Evolutionary conservation across 2,329 filamentous ascomycete species (phyloP).

Genomic region (Aureobasidium sp.): DNA sequence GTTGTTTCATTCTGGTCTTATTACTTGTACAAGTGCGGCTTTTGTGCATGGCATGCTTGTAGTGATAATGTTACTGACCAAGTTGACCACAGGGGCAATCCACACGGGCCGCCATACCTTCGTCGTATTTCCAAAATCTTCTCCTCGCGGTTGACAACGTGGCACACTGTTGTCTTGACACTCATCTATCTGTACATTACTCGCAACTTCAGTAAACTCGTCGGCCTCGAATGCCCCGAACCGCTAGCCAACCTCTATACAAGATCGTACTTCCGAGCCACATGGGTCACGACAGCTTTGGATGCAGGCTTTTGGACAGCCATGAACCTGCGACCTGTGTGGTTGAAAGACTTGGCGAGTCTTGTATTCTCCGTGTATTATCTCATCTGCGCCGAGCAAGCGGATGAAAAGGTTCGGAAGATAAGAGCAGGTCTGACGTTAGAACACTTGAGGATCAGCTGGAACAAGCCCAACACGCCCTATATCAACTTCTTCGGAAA

Average conservation of each 20-base stretch:
- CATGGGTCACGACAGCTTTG: slow-evolving; percentile 89
- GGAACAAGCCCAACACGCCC: slow-evolving; percentile 90
- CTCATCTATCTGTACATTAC: slow-evolving; percentile 86
- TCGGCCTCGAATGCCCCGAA: slow-evolving; percentile 86
- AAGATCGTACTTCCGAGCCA: slow-evolving; percentile 86
- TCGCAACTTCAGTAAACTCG: slow-evolving; percentile 87
- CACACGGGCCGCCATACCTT: slow-evolving; percentile 76
- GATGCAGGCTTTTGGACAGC: slow-evolving; percentile 98
- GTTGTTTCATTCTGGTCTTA: slow-evolving; percentile 87
- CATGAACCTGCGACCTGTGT: slow-evolving; percentile 79
- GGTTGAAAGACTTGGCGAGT: slow-evolving; percentile 74
- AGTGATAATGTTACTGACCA: slow-evolving; percentile 21
- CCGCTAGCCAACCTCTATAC: slow-evolving; percentile 92
- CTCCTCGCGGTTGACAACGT: slow-evolving; percentile 67
- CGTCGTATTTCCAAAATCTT: slow-evolving; percentile 65
- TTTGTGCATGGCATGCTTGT: slow-evolving; percentile 16
- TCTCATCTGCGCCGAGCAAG: slow-evolving; percentile 82
- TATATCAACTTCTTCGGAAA: slow-evolving; percentile 69
- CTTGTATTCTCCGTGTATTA: slow-evolving; percentile 86
- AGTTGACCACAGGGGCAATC: slow-evolving; percentile 57
- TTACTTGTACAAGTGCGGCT: slow-evolving; percentile 65
- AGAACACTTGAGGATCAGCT: slow-evolving; percentile 83
- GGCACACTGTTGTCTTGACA: slow-evolving; percentile 82
- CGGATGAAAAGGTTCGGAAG: slow-evolving; percentile 92
- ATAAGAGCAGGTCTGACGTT: slow-evolving; percentile 80